A percentile compares a stretch with the other conserved stretches of the same genome.
Conservation (phyloP, 1,284 basidiomycete genomes). For the Erythrobasidium hasegawianum region DNA sequence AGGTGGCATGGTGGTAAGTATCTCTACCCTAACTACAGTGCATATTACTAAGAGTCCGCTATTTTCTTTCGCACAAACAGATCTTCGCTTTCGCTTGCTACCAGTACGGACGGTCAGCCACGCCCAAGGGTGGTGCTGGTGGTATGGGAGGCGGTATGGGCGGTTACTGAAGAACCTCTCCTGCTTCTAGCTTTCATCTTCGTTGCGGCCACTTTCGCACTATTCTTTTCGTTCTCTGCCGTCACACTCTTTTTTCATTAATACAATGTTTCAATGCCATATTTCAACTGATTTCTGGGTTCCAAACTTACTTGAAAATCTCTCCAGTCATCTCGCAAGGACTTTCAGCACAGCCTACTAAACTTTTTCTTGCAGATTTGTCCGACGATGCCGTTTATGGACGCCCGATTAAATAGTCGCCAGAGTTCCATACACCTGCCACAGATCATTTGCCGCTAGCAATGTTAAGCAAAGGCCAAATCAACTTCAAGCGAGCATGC, state of each 20-base stretch:
- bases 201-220: no score
- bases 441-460: no score
- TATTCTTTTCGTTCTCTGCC: no score
- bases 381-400: no score
- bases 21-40: neutral
- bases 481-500: conserved; percentile 19
- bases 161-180: neutral
- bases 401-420: no score
- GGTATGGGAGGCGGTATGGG: conserved; percentile 2
- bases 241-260: neutral
- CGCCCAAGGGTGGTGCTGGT: neutral
- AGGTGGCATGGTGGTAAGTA: conserved; percentile 20
- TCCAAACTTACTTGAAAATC: no score
- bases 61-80: neutral
- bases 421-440: no score
- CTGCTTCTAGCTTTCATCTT: no score
- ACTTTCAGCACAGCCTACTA: no score
- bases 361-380: no score
- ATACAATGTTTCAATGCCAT: neutral
- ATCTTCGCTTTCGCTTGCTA: conserved; percentile 23
- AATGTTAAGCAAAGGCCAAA: neutral
- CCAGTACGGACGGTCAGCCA: conserved; percentile 9
- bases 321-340: no score
- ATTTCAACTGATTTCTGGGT: no score
- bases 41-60: neutral